Evolutionary conservation across 2,329 filamentous ascomycete species (phyloP), one percentile per base, ranked within the genome.

Genomic region (Juglanconis juglandina): DNA sequence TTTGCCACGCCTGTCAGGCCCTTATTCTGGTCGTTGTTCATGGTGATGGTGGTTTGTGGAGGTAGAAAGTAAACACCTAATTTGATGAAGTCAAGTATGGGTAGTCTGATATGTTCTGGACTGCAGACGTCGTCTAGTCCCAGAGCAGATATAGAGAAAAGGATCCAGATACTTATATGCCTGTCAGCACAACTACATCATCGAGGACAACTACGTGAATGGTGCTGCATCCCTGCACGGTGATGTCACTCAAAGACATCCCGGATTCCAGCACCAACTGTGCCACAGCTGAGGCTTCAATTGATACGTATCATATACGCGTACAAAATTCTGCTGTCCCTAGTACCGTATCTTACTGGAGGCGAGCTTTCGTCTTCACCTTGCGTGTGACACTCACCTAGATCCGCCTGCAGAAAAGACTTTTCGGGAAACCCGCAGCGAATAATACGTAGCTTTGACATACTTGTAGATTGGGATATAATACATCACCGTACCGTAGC

Each of bases 11-110:
- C 62, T n/a, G 70, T 72, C 52, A 69, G 66, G 13, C 60, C 51
- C 62, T 71, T 68, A 49, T 68, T 59, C 35, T 68, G 65, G 63
- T 66, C 62, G 58, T 66, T 63, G 61, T 58, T 66, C 62, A 65
- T 68, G 24, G 24, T 65, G 57, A 39, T 8, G 14, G 7, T 7
- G 13, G 32, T 50, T 41, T 32, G 53, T 13, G 3, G 11, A 13
- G 11, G 34, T 24, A n/a, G 34, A 17, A 17, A 24, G 44, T 47
- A 13, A 14, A 42, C 39, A 4, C 32, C 44, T 47, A 47, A 17
- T 47, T 17, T 24, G 44, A 8, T 39, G 44, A 14, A 47, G 44
- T 47, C n/a, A 7, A 6, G 17, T 17, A 17, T 7, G 39, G 11
- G 4, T 4, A 42, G 5, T 47, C n/a, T 47, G 44, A 9, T 3